Conservation (phyloP, 2,329 filamentous ascomycete genomes). For the Paraphoma chrysanthemicola region DNA sequence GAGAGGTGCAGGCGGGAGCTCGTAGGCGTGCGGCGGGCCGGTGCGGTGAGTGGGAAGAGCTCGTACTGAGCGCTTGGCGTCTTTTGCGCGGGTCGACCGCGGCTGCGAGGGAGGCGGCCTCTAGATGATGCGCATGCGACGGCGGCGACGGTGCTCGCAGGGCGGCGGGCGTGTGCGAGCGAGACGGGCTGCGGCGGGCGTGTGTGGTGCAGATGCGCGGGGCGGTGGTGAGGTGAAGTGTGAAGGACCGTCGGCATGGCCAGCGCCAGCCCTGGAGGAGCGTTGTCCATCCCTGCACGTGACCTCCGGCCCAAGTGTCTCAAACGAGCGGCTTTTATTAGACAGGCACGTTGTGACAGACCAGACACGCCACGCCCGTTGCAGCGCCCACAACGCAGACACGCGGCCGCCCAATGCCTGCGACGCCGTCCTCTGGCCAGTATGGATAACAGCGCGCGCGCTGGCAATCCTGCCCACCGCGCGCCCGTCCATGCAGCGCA, state of each 20-base stretch:
- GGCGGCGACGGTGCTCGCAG: slow-evolving; percentile 10
- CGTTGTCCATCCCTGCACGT: not conserved
- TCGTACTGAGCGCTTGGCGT: slow-evolving; percentile 35
- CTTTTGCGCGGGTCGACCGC: slow-evolving; percentile 39
- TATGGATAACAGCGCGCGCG: slow-evolving; percentile 38
- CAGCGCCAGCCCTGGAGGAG: not conserved
- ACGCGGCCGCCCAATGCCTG: slow-evolving; percentile 20
- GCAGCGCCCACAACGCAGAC: not conserved
- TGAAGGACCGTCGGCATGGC: not conserved
- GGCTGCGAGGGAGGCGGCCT: slow-evolving; percentile 31
- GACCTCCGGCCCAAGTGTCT: not conserved
- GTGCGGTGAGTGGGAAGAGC: slow-evolving; percentile 26
- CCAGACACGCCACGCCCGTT: not conserved
- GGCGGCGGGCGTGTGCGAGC: slow-evolving; percentile 7
- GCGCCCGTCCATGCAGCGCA: slow-evolving; percentile 9
- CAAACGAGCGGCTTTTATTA: not conserved
- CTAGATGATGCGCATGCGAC: slow-evolving; percentile 42
- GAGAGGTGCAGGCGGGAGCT: slow-evolving; percentile 10
- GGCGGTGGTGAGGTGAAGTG: not conserved
- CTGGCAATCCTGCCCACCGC: slow-evolving; percentile 14
- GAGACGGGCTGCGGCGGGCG: slow-evolving; percentile 12
- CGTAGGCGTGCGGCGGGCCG: slow-evolving; percentile 19
- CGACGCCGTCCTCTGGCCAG: slow-evolving; percentile 22
- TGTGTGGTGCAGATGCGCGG: slow-evolving; percentile 12
- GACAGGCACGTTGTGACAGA: not conserved